phyloP scores from a whole-genome alignment of 73 alveolate species.

The Tetrahymena elliotti region DNA sequence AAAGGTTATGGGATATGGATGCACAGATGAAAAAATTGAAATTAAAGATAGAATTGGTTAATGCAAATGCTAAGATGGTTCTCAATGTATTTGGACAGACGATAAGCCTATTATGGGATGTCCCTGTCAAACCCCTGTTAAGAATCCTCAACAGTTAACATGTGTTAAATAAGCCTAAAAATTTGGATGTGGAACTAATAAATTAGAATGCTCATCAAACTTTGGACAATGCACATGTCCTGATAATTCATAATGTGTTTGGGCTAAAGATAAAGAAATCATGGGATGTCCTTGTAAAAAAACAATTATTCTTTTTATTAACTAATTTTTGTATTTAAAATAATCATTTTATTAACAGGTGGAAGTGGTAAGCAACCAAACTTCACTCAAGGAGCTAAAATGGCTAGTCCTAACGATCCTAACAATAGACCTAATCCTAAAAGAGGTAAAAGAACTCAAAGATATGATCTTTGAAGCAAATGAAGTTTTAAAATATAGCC shows the following conservation, averaged over 20 bases:
- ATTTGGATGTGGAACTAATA: not conserved
- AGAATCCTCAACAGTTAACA: not conserved
- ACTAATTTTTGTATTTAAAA: not conserved
- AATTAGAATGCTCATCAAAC: not conserved
- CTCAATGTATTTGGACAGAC: not conserved
- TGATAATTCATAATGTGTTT: not conserved
- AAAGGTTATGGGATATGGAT: not conserved
- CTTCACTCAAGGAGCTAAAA: not conserved
- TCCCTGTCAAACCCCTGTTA: not conserved
- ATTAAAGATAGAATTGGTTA: not conserved
- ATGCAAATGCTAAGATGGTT: not conserved
- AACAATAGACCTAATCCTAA: not conserved
- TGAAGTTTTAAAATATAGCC: not conserved
- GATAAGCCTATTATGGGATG: constrained; percentile 1
- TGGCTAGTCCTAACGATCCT: not conserved
- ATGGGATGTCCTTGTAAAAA: not conserved
- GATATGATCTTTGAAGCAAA: not conserved
- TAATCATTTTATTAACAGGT: not conserved
- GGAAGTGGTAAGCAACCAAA: not conserved
- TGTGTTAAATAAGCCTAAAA: not conserved
- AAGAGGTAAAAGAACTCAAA: not conserved
- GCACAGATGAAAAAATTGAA: not conserved
- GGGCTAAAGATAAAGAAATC: not conserved
- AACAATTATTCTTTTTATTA: not conserved
- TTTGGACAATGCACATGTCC: not conserved